Percentiles rank a stretch among this genome's conserved stretches.
Conservation (phyloP, 192 early-diverging fungal genomes). For the Thamnidium elegans region DNA sequence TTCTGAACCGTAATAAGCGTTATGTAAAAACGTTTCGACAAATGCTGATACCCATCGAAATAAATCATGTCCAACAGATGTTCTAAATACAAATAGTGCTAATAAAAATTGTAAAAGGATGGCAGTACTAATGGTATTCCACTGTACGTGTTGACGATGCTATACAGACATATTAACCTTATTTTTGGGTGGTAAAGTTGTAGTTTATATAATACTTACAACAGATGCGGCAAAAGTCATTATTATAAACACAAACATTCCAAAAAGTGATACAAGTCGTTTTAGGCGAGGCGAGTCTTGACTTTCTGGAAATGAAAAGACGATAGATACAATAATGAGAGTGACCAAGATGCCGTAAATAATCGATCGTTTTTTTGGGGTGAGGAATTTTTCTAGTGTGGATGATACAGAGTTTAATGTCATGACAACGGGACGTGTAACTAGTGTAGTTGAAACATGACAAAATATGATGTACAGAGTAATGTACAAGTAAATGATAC, state of each 20-base stretch:
- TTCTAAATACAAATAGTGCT: conserved; percentile 75
- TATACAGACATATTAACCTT: background rate
- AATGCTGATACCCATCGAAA: conserved; percentile 68
- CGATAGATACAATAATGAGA: conserved; percentile 45
- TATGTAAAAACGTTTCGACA: conserved; percentile 58
- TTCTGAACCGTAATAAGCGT: conserved; percentile 60
- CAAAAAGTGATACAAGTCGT: conserved; percentile 75
- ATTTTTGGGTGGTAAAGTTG: background rate
- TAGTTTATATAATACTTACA: conserved; percentile 13
- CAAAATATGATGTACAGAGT: conserved; percentile 23
- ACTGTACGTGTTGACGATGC: conserved; percentile 63
- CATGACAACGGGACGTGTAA: conserved; percentile 5
- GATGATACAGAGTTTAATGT: background rate
- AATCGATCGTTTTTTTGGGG: background rate
- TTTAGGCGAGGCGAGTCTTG: conserved; percentile 57
- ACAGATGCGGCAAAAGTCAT: conserved; percentile 53
- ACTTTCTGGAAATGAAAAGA: conserved; percentile 54
- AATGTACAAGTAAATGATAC: conserved; percentile 28
- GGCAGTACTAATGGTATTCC: conserved; percentile 72
- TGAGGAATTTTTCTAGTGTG: background rate
- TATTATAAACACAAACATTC: conserved; percentile 59
- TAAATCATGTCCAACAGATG: conserved; percentile 64
- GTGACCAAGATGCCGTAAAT: conserved; percentile 27
- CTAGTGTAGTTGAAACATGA: conserved; percentile 17
- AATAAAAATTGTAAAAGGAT: conserved; percentile 73